A percentile compares a stretch with the other conserved stretches of the same genome.
Conservation (phyloP, 176 grass and related monocot genomes). For the Rhynchospora breviuscula region DNA sequence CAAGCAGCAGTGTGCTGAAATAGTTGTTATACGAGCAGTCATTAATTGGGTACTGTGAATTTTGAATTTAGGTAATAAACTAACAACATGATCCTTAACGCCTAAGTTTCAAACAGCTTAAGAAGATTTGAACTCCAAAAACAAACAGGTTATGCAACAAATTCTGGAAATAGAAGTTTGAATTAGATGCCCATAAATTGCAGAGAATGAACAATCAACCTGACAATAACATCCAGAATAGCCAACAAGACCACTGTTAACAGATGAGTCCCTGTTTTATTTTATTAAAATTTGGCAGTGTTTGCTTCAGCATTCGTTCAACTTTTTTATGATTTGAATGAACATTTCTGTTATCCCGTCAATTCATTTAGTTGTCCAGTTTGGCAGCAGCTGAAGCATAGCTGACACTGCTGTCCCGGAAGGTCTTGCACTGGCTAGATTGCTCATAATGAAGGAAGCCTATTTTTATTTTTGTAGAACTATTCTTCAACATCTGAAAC, state of each 20-base stretch:
- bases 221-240: background rate
- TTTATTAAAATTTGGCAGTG: background rate
- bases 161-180: background rate
- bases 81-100: background rate
- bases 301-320: background rate
- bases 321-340: background rate
- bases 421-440: conserved; percentile 80
- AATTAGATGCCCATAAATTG: background rate
- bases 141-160: background rate
- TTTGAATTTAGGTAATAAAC: background rate
- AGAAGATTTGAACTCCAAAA: background rate
- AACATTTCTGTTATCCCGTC: background rate
- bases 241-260: background rate
- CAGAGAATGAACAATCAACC: background rate
- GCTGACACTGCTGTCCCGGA: conserved; percentile 73
- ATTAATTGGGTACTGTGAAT: background rate
- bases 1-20: background rate
- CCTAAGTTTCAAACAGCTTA: background rate
- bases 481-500: conserved; percentile 63
- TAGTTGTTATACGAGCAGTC: background rate
- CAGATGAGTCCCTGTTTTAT: background rate
- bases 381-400: conserved; percentile 78
- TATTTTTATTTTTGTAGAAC: conserved; percentile 59
- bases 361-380: conserved; percentile 31
- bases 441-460: conserved; percentile 85